phyloP scores from a whole-genome alignment of 192 early-diverging fungal genomes.

The Backusella circina region DNA sequence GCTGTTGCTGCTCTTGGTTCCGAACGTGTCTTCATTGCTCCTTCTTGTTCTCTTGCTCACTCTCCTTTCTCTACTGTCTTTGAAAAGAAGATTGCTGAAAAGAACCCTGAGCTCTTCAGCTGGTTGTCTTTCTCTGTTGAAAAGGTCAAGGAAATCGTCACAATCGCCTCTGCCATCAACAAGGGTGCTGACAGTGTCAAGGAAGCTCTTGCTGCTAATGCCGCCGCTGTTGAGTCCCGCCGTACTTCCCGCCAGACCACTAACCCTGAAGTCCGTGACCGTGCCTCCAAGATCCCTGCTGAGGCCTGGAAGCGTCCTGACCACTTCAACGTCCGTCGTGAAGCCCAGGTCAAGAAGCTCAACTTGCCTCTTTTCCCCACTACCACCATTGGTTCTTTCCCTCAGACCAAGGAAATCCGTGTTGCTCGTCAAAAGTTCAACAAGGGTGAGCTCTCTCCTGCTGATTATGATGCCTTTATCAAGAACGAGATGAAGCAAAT shows the following conservation, averaged over 20 bases:
- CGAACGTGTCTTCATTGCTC: constrained; percentile 77
- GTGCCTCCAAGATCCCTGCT: constrained; percentile 60
- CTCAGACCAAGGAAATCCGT: constrained; percentile 97
- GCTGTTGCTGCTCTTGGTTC: constrained; percentile 66
- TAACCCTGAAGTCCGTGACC: constrained; percentile 77
- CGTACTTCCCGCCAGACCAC: constrained; percentile 78
- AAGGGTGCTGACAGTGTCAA: constrained; percentile 57
- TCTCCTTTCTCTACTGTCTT: constrained; percentile 82
- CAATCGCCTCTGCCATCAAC: constrained; percentile 59
- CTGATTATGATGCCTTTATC: constrained; percentile 79
- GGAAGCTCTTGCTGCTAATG: constrained; percentile 68
- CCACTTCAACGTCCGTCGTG: constrained; percentile 68
- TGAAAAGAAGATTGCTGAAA: constrained; percentile 65
- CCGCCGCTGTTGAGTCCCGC: constrained; percentile 62
- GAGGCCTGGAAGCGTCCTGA: constrained; percentile 73
- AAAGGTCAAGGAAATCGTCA: constrained; percentile 82
- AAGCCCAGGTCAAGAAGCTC: constrained; percentile 70
- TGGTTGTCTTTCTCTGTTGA: constrained; percentile 95
- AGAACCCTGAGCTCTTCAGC: constrained; percentile 76
- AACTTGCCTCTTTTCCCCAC: constrained; percentile 92
- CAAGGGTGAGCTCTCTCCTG: constrained; percentile 69
- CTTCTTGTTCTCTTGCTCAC: constrained; percentile 92
- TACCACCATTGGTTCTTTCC: constrained; percentile 98
- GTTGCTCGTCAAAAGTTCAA: constrained; percentile 85
- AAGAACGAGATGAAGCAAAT: constrained; percentile 81